A percentile compares a stretch with the other conserved stretches of the same genome.
These are phyloP conservation scores for Nicotiana undulata DNA, from an alignment of 257 asterid genomes.

Conservation along the genomic window DNA sequence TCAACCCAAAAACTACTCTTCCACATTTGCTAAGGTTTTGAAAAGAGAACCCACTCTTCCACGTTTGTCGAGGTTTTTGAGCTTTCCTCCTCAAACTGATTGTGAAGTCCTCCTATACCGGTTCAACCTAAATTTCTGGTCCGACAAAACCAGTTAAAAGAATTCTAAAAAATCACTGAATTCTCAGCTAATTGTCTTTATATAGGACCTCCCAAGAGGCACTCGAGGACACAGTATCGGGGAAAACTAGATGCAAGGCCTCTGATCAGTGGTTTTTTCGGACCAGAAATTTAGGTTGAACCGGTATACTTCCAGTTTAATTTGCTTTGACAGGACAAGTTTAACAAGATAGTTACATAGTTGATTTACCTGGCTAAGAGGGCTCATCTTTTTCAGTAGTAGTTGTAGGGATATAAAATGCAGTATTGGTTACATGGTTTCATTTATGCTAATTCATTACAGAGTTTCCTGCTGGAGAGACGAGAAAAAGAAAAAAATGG, in stretches of 20 bases:
- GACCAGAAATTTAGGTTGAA: not conserved
- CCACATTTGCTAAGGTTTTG: not conserved
- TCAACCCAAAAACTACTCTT: not conserved
- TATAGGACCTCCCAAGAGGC: no score
- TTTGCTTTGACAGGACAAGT: not conserved
- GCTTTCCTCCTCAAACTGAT: not conserved
- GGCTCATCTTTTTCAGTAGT: not conserved
- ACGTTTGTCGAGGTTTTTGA: not conserved
- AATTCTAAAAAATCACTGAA: no score
- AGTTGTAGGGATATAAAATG: slow-evolving; percentile 1
- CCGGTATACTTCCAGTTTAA: not conserved
- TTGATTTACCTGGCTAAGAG: not conserved
- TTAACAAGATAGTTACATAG: not conserved
- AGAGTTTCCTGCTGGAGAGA: slow-evolving; percentile 1
- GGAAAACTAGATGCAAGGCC: no score
- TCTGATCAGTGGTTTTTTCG: not conserved
- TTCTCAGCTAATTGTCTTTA: no score
- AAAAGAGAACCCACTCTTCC: not conserved
- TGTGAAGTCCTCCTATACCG: not conserved
- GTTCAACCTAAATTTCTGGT: not conserved
- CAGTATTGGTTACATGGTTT: not conserved
- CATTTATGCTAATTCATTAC: not conserved
- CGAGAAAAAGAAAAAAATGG: not conserved
- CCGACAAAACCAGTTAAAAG: not conserved
- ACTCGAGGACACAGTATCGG: no score